Base-by-base conservation (phyloP, 208 protist species). In the Trypanosoma melophagium region DNA sequence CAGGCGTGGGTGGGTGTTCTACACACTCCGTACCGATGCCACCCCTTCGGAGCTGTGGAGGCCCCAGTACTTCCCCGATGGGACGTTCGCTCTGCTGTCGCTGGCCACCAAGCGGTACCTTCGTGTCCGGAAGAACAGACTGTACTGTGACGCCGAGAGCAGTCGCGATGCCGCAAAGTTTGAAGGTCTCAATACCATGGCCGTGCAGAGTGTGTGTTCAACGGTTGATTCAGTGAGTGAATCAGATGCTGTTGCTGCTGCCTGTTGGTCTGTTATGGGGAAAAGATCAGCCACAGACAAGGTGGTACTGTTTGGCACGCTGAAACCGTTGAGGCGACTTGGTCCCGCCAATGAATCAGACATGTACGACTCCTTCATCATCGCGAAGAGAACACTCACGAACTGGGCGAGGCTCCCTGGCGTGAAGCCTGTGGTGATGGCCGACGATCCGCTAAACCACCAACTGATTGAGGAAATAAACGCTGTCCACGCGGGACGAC, bases 351-450 rank as follows among this genome's bases (percentile, higher is more conserved):
- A 47, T 49, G 1, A 22, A 7, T 61, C 64, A n/a, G 66, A 60
- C 24, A 28, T 52, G 41, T 65, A 40, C 52, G 66, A 62, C 50
- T 13, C 42, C 10, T 51, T 42, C 35, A 58, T 61, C 14, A 68
- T 60, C 49, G 50, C 35, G 24, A 55, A 56, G 7, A n/a, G 63
- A 25, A 70, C 45, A 50, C 38, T 74, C 22, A 40, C 22, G 35
- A 74, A 69, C 51, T 74, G 68, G 68, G 60, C 52, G 63, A 42
- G 41, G 13, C 41, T 74, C 42, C 68, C 68, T 7, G 17, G 2
- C 35, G 21, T 74, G 24, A 10, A 38, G 16, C 63, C 61, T n/a
- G 42, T 74, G 3, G 61, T 74, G 12, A n/a, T 74, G 21, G 42
- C 3, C 35, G 41, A 74, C 7, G 55, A 74, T 38, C 7, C 24